Conservation (phyloP, 768 basidiomycete genomes). For the Lentinula guzmanii region DNA sequence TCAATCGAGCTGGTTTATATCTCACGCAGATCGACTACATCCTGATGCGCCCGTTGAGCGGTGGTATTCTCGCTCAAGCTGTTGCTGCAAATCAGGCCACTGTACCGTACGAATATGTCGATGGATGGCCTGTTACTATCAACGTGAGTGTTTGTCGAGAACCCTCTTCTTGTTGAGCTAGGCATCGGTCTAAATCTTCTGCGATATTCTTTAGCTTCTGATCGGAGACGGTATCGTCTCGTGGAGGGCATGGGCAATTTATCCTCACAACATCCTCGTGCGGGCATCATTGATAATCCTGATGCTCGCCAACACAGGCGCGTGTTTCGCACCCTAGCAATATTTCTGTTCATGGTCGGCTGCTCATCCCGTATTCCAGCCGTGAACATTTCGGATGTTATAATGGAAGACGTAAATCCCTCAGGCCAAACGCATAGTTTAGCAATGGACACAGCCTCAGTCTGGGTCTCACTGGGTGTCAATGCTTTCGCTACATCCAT, state of each 20-base stretch:
- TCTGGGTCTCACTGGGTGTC: background rate
- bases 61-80: background rate
- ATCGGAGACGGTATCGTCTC: background rate
- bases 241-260: background rate
- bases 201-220: background rate
- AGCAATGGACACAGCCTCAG: background rate
- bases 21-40: background rate
- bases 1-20: background rate
- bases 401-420: background rate
- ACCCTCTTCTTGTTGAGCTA: background rate
- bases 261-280: background rate
- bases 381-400: background rate
- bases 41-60: background rate
- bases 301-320: background rate
- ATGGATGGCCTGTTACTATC: background rate
- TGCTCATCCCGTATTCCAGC: background rate
- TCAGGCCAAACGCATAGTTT: background rate
- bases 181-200: background rate
- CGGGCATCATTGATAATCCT: background rate
- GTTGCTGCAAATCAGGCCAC: background rate
- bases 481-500: background rate
- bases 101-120: background rate
- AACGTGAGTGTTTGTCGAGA: background rate
- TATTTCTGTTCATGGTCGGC: background rate
- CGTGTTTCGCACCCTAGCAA: background rate